These are phyloP conservation scores for Hypoxylon sp. DNA, from an alignment of 2,329 filamentous ascomycete genomes.

Conservation along the genomic window DNA sequence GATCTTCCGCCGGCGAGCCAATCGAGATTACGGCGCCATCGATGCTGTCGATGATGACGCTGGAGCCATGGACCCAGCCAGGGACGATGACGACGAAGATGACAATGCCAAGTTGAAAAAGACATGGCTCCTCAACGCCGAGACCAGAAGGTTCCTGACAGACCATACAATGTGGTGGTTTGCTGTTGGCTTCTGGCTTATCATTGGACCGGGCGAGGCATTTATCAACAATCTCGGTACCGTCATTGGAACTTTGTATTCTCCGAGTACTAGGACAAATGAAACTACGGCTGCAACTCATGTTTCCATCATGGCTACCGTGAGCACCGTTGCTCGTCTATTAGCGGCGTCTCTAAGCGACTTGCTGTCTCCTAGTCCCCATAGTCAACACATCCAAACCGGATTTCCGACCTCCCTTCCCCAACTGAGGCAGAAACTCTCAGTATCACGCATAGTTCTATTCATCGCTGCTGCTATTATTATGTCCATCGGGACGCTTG, in stretches of 20 bases:
- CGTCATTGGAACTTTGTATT: constrained; percentile 87
- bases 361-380: constrained; percentile 79
- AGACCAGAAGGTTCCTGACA: constrained; percentile 85
- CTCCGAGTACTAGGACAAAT: constrained; percentile 63
- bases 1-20: constrained; percentile 74
- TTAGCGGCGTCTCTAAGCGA: constrained; percentile 91
- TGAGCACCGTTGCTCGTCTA: constrained; percentile 91
- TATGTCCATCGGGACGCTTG: constrained; percentile 81
- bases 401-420: constrained; percentile 53
- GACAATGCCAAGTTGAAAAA: constrained; percentile 78
- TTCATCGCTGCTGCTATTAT: constrained; percentile 81
- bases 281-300: constrained; percentile 83
- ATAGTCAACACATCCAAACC: constrained; percentile 70
- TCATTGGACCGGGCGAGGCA: constrained; percentile 94
- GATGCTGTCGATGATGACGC: constrained; percentile 62
- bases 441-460: constrained; percentile 84
- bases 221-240: constrained; percentile 99
- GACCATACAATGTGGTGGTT: constrained; percentile 98
- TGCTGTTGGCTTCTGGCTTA: constrained; percentile 90
- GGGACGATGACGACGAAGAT: constrained; percentile 55
- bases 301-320: constrained; percentile 91
- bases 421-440: constrained; percentile 61
- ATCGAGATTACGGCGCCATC: constrained; percentile 75
- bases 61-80: constrained; percentile 58
- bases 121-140: constrained; percentile 90